Evolutionary conservation across 345 rosid genomes (phyloP), one percentile per base, ranked within the genome.

Genomic region (Gossypium raimondii): DNA sequence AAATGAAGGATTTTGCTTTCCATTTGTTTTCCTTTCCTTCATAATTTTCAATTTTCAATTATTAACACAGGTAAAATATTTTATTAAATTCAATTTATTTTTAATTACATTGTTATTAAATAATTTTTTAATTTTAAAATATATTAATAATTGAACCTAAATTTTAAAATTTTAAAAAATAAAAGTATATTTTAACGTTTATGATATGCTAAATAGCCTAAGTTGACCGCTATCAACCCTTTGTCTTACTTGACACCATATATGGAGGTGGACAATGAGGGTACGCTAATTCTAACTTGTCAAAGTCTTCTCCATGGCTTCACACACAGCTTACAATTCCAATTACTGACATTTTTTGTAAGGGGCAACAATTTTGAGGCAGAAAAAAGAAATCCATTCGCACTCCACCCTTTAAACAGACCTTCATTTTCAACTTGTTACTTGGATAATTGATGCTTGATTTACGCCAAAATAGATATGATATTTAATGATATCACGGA

Each of bases 121-220:
- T 34, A 4, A 0, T 29, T 34, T 34, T 34, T 4, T 0, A 1
- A 34, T 5, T 34, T 34, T 34, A 5, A 34, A 34, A 4, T 1
- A 34, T 34, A 5, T 5, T 34, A 34, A 34, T 1, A 5, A 5
- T 5, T 34, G 0, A 34, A 34, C 0, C 0, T 34, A 34, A 34
- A 1, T 34, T 34, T 34, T 34, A 34, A 34, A 5, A 1, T 34
- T 34, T 4, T 2, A 34, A 34, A 34, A 34, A 34, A 5, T 34
- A 34, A 34, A 5, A 34, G 41, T 34, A 34, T 5, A 34, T 4
- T 5, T 34, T 34, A 34, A 5, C 41, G 0, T 34, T 34, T 4
- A 5, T 34, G 7, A 34, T 34, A 5, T 34, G 41, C 41, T 34
- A 34, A 34, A 25, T 27, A 60, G 7, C 34, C 8, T 24, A 59